Conservation (phyloP, 2,329 filamentous ascomycete genomes). For the Neofusicoccum parvum region DNA sequence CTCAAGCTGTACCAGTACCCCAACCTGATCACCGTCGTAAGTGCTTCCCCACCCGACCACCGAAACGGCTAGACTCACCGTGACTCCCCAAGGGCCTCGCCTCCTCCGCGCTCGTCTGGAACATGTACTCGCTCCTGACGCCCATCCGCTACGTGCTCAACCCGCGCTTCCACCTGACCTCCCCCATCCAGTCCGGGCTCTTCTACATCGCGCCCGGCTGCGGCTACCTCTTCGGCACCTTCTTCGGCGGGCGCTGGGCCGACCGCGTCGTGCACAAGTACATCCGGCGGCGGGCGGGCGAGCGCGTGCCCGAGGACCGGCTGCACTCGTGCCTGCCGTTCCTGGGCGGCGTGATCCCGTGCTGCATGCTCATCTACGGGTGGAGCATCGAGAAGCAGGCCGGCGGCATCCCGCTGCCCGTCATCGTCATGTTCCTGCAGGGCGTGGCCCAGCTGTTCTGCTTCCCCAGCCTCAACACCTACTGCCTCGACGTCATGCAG, state of each 20-base stretch:
- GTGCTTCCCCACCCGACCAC: constrained; percentile 20
- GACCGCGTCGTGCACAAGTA: constrained; percentile 67
- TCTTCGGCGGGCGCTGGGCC: constrained; percentile 72
- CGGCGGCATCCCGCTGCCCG: constrained; percentile 63
- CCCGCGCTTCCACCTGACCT: constrained; percentile 68
- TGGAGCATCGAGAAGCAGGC: constrained; percentile 61
- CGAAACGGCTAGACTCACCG: no score
- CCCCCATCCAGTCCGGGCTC: constrained; percentile 67
- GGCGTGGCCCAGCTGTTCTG: constrained; percentile 75
- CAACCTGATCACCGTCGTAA: constrained; percentile 60
- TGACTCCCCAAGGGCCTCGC: constrained; percentile 49
- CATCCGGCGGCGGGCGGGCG: constrained; percentile 59
- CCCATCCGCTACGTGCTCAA: constrained; percentile 74
- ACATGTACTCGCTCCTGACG: constrained; percentile 71
- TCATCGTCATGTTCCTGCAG: constrained; percentile 74
- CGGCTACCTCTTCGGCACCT: constrained; percentile 69
- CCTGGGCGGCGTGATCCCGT: constrained; percentile 60
- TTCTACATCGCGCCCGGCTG: constrained; percentile 75
- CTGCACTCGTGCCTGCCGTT: constrained; percentile 58
- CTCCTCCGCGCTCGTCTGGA: constrained; percentile 69
- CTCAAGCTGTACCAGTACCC: constrained; percentile 67
- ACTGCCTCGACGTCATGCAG: constrained; percentile 82
- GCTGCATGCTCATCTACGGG: constrained; percentile 69
- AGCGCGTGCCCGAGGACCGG: constrained; percentile 69
- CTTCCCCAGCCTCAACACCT: constrained; percentile 75